Base-by-base conservation (phyloP, 495 filamentous ascomycete species). In the Aspergillus panamensis region DNA sequence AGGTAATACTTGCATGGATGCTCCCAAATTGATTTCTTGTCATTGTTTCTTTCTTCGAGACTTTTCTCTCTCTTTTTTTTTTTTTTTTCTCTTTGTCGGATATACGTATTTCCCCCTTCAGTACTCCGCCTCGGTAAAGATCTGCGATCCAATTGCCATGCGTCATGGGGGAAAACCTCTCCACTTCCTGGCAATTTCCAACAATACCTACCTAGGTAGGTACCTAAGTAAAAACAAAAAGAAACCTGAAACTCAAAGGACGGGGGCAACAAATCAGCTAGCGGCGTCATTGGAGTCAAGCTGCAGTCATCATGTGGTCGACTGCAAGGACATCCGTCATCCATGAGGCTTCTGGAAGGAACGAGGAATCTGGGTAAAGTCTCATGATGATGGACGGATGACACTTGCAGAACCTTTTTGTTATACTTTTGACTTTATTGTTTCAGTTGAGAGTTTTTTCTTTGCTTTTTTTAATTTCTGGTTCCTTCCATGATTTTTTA, bases 261-360 rank as follows among this genome's bases (percentile, higher is more conserved):
- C 12, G 42, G 14, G 16, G 8, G 10, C 2, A n/a, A 20, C 19
- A 30, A 42, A 50, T 29, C 47, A 57, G 32, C 45, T 20, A 50
- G 30, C 45, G 16, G 20, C 30, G 19, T 29, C 14, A n/a, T 6
- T 32, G 52, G 19, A 33, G 42, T 13, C 17, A 40, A 14, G 21
- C 20, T 43, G 37, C 51, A 54, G 37, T 44, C 37, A 32, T 54
- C 51, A 54, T 54, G 37, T 57, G 13, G 32, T 14, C 6, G 13
- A 13, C 20, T 40, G 54, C 45, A 25, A 25, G 2, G 25, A 25
- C 5, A 25, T 25, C n/a, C 16, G 2, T 21, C 20, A 43, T n/a
- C 40, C 16, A n/a, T 19, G 16, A 44, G 8, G 25, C n/a, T 25
- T 48, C 25, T 48, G 54, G 37, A 42, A 40, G 54, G 32, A 55